These are phyloP conservation scores for Xylaria nigripes DNA, from an alignment of 495 filamentous ascomycete genomes.

Conservation along the genomic window DNA sequence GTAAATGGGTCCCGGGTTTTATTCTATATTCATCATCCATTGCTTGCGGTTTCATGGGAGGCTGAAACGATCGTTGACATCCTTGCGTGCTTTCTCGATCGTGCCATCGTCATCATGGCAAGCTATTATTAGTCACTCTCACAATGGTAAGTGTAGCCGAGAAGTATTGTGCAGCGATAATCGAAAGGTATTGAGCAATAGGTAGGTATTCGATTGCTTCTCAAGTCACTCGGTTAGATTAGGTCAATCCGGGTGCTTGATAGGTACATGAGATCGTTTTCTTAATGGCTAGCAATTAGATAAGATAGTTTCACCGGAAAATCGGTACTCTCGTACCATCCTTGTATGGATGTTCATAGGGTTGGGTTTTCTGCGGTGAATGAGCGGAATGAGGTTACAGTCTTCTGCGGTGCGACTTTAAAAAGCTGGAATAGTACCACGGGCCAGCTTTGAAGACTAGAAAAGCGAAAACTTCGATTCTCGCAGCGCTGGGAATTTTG, in stretches of 20 bases:
- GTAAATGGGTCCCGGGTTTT: background rate
- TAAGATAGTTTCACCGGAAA: background rate
- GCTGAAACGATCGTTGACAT: background rate
- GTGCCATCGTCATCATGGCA: background rate
- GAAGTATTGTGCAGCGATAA: background rate
- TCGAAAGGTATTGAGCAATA: background rate
- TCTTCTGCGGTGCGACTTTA: slow-evolving; percentile 3
- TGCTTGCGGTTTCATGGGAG: background rate
- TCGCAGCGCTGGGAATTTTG: background rate
- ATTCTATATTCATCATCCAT: background rate
- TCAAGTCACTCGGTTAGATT: background rate
- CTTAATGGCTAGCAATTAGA: too few relatives aligned
- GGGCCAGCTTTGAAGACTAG: background rate
- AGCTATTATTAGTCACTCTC: background rate
- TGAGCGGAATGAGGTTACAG: background rate
- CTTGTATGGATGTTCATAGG: slow-evolving; percentile 7
- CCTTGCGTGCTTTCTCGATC: background rate
- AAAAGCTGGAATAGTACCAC: background rate
- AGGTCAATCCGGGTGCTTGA: background rate
- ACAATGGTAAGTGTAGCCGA: background rate
- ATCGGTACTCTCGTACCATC: slow-evolving; percentile 4
- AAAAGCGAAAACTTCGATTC: background rate
- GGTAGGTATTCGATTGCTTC: background rate
- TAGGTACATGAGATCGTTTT: too few relatives aligned
- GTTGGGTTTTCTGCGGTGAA: background rate